Evolutionary conservation across 1,139 yeast species (phyloP).

Genomic region (Suhomyces atakaporum): DNA sequence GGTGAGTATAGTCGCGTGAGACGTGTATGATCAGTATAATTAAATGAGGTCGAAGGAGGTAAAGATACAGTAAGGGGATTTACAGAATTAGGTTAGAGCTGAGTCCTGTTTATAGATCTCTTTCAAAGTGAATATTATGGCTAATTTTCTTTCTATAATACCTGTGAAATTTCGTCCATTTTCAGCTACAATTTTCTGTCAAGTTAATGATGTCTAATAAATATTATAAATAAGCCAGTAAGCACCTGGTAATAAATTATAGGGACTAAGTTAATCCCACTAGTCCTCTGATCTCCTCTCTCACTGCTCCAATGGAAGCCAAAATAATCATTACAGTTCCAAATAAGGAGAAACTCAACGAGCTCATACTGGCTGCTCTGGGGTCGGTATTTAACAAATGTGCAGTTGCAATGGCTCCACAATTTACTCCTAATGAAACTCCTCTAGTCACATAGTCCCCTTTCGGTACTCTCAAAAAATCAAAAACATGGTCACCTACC

Average conservation of each 20-base stretch:
- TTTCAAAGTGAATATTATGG: no score
- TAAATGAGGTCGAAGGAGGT: no score
- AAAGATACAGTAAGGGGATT: no score
- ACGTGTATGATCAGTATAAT: no score
- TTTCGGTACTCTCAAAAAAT: constrained; percentile 52
- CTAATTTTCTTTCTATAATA: no score
- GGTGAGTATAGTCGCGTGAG: not conserved
- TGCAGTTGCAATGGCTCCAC: constrained; percentile 84
- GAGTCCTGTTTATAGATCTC: no score
- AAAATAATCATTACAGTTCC: constrained; percentile 74
- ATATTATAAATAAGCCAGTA: no score
- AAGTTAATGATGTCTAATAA: no score
- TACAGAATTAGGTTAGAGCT: no score
- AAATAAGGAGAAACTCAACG: constrained; percentile 67
- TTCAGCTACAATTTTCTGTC: no score
- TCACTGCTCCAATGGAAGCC: constrained; percentile 53
- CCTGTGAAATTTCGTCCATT: no score
- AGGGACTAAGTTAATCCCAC: constrained; percentile 31
- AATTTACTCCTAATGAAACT: constrained; percentile 70
- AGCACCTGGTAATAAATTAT: no score
- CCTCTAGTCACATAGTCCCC: constrained; percentile 78
- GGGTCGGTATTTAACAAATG: constrained; percentile 69
- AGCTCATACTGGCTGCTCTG: constrained; percentile 77
- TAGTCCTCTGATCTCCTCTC: constrained; percentile 29
- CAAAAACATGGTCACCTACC: constrained; percentile 54